These are phyloP conservation scores for Stipa capillata DNA, from an alignment of 176 grass and related monocot genomes.

Conservation along the genomic window DNA sequence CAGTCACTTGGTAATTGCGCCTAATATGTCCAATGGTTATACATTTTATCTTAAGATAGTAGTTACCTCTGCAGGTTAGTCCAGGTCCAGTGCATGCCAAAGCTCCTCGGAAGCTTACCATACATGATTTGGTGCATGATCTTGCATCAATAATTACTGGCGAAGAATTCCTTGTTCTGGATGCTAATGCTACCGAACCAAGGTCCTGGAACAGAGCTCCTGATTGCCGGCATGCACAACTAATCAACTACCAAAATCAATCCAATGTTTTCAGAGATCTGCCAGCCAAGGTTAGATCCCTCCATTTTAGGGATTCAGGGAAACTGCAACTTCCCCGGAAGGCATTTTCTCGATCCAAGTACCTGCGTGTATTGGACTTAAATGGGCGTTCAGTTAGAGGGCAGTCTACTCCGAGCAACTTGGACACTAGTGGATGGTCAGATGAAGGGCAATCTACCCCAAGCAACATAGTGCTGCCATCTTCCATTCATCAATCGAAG, in stretches of 20 bases:
- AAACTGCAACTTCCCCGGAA: background rate
- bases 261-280: background rate
- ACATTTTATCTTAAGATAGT: background rate
- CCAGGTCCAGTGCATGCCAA: background rate
- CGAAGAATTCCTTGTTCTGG: background rate
- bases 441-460: background rate
- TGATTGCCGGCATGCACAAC: conserved; percentile 19
- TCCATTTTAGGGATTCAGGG: background rate
- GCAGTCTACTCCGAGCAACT: background rate
- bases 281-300: conserved; percentile 10
- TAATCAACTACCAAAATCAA: background rate
- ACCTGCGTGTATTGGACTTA: conserved; percentile 2
- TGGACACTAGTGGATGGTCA: conserved; percentile 14
- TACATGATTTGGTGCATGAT: conserved; percentile 49
- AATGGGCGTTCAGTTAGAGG: background rate
- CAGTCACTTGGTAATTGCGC: too few species aligned
- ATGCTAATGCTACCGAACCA: background rate
- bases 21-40: too few species aligned
- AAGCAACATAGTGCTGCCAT: background rate
- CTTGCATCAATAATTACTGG: conserved; percentile 26
- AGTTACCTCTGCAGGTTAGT: background rate
- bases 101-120: background rate
- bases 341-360: conserved; percentile 4
- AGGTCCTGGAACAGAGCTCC: background rate
- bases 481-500: conserved; percentile 5